Evolutionary conservation across 164 flowering plant species (phyloP), one percentile per base, ranked within the genome.

Genomic region (Tinospora cordifolia): DNA sequence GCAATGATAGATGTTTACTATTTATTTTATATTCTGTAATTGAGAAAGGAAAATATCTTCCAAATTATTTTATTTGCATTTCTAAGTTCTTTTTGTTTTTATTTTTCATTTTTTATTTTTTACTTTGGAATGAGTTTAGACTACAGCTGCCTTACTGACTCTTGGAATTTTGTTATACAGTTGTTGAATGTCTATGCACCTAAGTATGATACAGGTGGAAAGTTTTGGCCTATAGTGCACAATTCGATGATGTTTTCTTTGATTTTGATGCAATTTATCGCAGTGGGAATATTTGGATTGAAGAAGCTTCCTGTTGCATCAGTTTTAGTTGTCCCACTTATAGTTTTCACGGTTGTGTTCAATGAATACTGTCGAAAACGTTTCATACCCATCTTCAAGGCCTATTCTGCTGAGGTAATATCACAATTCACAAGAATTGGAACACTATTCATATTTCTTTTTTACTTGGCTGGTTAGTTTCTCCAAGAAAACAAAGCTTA

Each of bases 191-290:
- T 94, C n/a, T 94, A 89, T 71, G 73, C 68, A 38, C 84, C 89
- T 58, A 89, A 83, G 79, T 90, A 75, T 72, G 93, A 92, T 67
- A 88, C 95, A 59, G 90, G 84, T 60, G 98, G 97, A 63, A 83
- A 75, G 79, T 90, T 83, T 70, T 94, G 98, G 98, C 97, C 98
- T 15, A 83, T 83, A 27, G 92, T 90, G 75, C 97, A 94, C 72
- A 79, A 83, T 57, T 81, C 88, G 58, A 89, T 83, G 22, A 84
- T 94, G 49, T 89, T 88, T 81, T 87, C 95, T 49, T 77, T 94
- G 84, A 63, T 94, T 38, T 74, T 94, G 79, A 88, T 89, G 92
- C 97, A 94, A 63, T 69, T 81, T 27, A 88, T 94, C 72, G 98
- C 96, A 6, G 75, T 94, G 69, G 98, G 98, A 44, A 81, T 89